Conservation (phyloP, 331 rosid species). For the Pyracantha coccinea region DNA sequence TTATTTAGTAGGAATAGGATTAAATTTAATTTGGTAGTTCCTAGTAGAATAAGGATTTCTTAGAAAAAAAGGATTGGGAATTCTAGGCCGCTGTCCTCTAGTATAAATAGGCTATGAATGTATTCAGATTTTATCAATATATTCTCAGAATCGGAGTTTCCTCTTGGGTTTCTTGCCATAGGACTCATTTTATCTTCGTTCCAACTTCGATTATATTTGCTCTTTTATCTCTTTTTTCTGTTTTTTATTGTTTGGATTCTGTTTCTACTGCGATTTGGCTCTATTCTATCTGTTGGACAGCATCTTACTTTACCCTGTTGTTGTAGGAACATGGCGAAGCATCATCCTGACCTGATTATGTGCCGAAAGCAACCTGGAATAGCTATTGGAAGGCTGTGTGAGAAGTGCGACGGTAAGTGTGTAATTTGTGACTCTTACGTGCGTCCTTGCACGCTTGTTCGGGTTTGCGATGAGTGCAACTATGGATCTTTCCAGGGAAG, state of each 20-base stretch:
- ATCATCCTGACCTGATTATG: constrained; percentile 63
- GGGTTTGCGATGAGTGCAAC: constrained; percentile 57
- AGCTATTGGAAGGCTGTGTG: constrained; percentile 50
- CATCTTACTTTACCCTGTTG: background rate
- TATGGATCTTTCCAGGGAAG: constrained; percentile 71
- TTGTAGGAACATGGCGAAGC: constrained; percentile 43
- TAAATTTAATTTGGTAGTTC: no score
- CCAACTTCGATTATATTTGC: no score
- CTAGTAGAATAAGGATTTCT: no score
- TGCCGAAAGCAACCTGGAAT: constrained; percentile 59
- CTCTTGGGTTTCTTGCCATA: no score
- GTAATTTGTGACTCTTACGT: constrained; percentile 48
- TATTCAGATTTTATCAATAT: no score
- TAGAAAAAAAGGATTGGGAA: no score
- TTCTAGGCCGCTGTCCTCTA: no score
- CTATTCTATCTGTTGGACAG: background rate
- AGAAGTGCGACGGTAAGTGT: constrained; percentile 54
- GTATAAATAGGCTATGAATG: no score
- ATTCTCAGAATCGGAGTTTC: no score
- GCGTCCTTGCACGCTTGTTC: constrained; percentile 44
- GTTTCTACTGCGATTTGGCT: background rate
- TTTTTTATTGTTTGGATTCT: background rate
- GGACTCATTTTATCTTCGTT: no score
- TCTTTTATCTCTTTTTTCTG: no score
- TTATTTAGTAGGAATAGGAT: no score